Base-by-base conservation (phyloP, 306 rosid species). In the Cicer pinnatifidum region DNA sequence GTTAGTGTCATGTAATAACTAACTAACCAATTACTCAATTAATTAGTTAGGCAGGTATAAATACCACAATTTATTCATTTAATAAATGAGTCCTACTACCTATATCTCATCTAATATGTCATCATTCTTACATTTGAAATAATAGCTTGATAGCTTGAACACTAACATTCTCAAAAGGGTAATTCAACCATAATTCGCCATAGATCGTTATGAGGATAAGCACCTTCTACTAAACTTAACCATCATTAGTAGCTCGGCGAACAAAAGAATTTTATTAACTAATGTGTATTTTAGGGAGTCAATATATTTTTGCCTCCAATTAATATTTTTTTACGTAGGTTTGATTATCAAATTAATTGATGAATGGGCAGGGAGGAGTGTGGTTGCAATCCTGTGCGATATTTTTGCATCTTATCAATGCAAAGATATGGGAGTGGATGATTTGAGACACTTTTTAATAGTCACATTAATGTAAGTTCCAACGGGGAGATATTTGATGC, bases 371-470 rank as follows among this genome's bases (percentile, higher is more conserved):
- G 98, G 84, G 81, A 87, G 77, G 98, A 87, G 76, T 90, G 98
- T 72, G 87, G 83, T 61, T 46, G 60, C 73, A 65, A 65, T 52
- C 96, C 90, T 11, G 96, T 90, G 64, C 78, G 85, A 16, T 89
- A 75, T 64, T 93, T 90, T 9, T 89, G 87, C 74, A 87, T 92
- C 33, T 75, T 87, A 43, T 90, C 97, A 9, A 86, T 82, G 97
- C 97, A 92, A 84, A 90, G 98, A 85, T 92, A 93, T 60, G 97
- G 98, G 71, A 92, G 98, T 67, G 96, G 97, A 63, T 92, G 98
- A 97, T 92, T 90, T 74, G 98, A 92, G 87, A 90, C 97, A 0
- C 81, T 92, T 47, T 67, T 92, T 71, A 90, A 90, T 60, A 89
- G 91, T 74, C 97, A 92, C 73, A 82, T 90, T 43, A 90, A 90